Base-by-base conservation (phyloP, 768 basidiomycete genomes). In the Paxillus ammoniavirescens region DNA sequence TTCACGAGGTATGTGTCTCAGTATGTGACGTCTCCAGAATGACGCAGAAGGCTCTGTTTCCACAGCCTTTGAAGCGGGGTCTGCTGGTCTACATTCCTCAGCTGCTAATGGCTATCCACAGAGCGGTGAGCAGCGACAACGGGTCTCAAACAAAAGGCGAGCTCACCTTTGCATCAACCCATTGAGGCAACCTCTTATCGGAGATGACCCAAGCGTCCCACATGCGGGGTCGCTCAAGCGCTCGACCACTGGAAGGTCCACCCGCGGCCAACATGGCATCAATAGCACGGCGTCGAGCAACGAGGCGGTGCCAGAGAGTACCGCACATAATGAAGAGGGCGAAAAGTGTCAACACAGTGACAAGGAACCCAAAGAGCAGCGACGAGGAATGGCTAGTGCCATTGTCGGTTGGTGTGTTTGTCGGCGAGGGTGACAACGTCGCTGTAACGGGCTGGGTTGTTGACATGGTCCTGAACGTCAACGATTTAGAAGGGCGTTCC, bases 271-370 rank as follows among this genome's bases (percentile, higher is more conserved):
- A 52, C 56, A 46, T 58, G 13, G 56, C 57, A 0, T 72, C 68
- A 35, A 72, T 70, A 2, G 49, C 51, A 1, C 48, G 68, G 26
- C 69, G 69, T 17, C 69, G 62, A 2, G 50, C 36, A 18, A 70
- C 58, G n/a, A 70, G 70, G 41, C 70, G 69, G 40, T 65, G 70
- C 69, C 69, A 70, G 47, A 66, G 42, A 4, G 70, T 51, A 7
- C 68, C 70, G 51, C 52, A 53, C 10, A 52, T 46, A 64, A 72
- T 67, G 52, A 70, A 72, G 37, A 71, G 31, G 1, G 61, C 67
- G 44, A 70, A 70, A 21, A 70, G 40, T 0, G 69, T 65, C 40
- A 70, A 54, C n/a, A 67, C 59, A n/a, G 55, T 62, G 49, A 70
- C 52, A 33, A 70, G 66, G 51, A 70, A 72, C 15, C 66, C 70